phyloP scores from a whole-genome alignment of 352 stramenopile genomes.

The Phytophthora tentaculata region DNA sequence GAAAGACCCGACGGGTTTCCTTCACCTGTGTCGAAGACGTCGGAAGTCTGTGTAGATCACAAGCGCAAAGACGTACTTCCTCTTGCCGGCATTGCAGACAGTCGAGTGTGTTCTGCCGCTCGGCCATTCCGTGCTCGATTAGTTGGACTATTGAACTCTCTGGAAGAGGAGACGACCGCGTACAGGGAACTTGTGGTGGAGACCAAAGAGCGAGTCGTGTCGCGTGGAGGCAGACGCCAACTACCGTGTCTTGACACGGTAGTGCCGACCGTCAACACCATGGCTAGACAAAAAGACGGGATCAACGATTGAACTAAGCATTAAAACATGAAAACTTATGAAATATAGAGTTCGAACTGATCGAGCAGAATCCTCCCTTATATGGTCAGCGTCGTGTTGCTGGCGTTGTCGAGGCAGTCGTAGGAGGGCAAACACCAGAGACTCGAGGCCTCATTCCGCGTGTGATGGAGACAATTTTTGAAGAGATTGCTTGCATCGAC shows the following conservation, averaged over 20 bases:
- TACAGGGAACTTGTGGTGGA: slow-evolving; percentile 37
- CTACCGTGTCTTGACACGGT: slow-evolving; percentile 23
- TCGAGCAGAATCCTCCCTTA: slow-evolving; percentile 48
- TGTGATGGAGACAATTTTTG: slow-evolving; percentile 44
- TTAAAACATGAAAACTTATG: slow-evolving; percentile 18
- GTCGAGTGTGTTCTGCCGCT: slow-evolving; percentile 20
- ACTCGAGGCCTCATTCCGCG: slow-evolving; percentile 48
- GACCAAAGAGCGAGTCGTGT: slow-evolving; percentile 29
- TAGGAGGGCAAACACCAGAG: slow-evolving; percentile 36
- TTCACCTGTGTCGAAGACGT: not conserved
- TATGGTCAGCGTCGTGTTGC: too few relatives aligned
- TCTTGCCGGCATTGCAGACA: slow-evolving; percentile 9
- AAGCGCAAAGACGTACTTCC: slow-evolving; percentile 10
- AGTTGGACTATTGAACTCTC: slow-evolving; percentile 66
- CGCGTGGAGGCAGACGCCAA: slow-evolving; percentile 16
- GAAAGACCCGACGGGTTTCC: not conserved
- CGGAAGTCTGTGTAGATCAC: not conserved
- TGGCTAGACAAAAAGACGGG: slow-evolving; percentile 4
- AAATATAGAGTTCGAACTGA: slow-evolving; percentile 1
- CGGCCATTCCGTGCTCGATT: slow-evolving; percentile 63
- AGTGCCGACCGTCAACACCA: slow-evolving; percentile 1
- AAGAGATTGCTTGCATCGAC: slow-evolving; percentile 22
- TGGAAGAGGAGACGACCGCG: slow-evolving; percentile 73
- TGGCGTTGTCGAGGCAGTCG: too few relatives aligned
- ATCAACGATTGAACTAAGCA: slow-evolving; percentile 8